Evolutionary conservation across 148 eudicot genomes (phyloP).

Genomic region (Fagopyrum tataricum): DNA sequence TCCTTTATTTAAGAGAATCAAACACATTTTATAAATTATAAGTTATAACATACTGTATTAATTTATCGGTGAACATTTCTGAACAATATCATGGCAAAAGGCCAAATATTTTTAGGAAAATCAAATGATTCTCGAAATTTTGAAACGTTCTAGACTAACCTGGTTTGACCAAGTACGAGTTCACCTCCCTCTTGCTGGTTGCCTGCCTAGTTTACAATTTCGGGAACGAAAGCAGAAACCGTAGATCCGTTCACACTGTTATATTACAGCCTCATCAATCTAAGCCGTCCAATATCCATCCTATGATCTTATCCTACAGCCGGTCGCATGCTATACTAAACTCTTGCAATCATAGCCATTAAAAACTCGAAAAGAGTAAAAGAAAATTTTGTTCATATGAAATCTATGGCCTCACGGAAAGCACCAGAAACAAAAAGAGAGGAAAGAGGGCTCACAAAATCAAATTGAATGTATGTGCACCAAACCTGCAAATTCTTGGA

Average conservation of each 20-base stretch:
- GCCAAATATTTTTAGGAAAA: neutral
- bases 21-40: too few relatives aligned
- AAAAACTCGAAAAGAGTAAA: neutral
- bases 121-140: neutral
- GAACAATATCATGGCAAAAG: too few relatives aligned
- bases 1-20: too few relatives aligned
- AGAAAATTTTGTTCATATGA: neutral
- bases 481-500: neutral
- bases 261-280: neutral
- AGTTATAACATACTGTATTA: too few relatives aligned
- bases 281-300: neutral
- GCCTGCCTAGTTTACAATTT: neutral
- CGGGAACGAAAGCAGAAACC: neutral
- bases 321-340: neutral
- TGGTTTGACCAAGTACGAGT: neutral
- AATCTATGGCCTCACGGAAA: slow-evolving; percentile 13
- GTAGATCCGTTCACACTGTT: slow-evolving; percentile 1
- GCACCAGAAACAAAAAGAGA: slow-evolving; percentile 9
- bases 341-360: slow-evolving; percentile 4
- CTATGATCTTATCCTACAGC: neutral
- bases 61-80: too few relatives aligned
- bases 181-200: neutral
- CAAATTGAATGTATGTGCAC: slow-evolving; percentile 12
- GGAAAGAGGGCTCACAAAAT: neutral
- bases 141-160: too few relatives aligned